Evolutionary conservation across 345 rosid species (phyloP).

Genomic region (Populus simonii): DNA sequence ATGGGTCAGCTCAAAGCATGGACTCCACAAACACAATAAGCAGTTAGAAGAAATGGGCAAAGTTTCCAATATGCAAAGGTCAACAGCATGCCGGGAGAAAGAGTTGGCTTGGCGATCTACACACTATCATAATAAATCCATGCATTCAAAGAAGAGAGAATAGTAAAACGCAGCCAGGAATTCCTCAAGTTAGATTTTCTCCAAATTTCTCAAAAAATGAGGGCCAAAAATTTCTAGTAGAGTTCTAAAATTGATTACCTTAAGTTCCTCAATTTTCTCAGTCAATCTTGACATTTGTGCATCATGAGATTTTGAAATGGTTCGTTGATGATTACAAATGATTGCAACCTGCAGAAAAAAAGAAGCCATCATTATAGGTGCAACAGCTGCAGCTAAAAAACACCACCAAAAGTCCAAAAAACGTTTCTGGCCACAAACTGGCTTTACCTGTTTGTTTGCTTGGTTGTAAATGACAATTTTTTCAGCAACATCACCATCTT

Average conservation of each 20-base stretch:
- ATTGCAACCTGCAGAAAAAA: slow-evolving; percentile 76
- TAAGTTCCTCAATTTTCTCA: slow-evolving; percentile 69
- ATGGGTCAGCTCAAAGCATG: slow-evolving; percentile 15
- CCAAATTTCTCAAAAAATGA: not conserved
- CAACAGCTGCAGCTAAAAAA: not conserved
- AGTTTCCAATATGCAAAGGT: not conserved
- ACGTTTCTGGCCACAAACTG: slow-evolving; percentile 2
- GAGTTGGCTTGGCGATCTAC: not conserved
- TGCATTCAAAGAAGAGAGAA: not conserved
- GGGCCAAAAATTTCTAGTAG: not conserved
- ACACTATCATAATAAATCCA: not conserved
- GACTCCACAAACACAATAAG: not conserved
- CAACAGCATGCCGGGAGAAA: not conserved
- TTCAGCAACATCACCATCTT: slow-evolving; percentile 70
- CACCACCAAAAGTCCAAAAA: not conserved
- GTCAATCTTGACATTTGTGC: slow-evolving; percentile 77
- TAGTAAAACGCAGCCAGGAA: not conserved
- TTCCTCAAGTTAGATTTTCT: not conserved
- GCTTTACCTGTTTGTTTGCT: slow-evolving; percentile 87
- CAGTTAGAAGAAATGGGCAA: not conserved
- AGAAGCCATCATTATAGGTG: slow-evolving; percentile 16
- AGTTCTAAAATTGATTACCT: slow-evolving; percentile 39
- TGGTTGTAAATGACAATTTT: slow-evolving; percentile 69
- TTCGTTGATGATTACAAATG: slow-evolving; percentile 97
- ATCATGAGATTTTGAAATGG: slow-evolving; percentile 73